Conservation (phyloP, 2,329 filamentous ascomycete species). For the Hymenotorrendiella dingleyae region DNA sequence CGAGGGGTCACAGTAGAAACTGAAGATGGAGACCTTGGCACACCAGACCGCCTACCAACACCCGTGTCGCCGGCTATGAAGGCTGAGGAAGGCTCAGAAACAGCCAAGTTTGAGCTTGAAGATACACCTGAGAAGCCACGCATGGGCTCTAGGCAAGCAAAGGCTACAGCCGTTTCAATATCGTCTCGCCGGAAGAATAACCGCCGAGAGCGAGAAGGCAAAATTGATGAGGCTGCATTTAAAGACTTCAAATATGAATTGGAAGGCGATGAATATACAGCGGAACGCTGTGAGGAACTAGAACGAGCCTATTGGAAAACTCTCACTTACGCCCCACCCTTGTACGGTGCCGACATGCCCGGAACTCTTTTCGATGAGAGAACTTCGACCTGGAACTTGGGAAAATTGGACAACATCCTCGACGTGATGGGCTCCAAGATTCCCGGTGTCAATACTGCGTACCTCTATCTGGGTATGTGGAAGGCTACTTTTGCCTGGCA, state of each 20-base stretch:
- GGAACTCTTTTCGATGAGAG: constrained; percentile 88
- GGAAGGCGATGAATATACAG: constrained; percentile 78
- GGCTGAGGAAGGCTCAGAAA: constrained; percentile 31
- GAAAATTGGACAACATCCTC: constrained; percentile 86
- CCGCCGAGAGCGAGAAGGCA: constrained; percentile 68
- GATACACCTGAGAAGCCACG: constrained; percentile 40
- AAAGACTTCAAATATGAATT: constrained; percentile 87
- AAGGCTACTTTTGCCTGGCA: constrained; percentile 99
- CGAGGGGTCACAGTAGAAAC: constrained; percentile 14
- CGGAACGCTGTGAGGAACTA: constrained; percentile 87
- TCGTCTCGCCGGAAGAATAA: constrained; percentile 85
- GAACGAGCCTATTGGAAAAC: constrained; percentile 97
- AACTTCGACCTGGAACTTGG: constrained; percentile 85
- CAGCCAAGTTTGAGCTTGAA: constrained; percentile 30
- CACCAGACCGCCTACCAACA: constrained; percentile 42
- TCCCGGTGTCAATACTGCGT: constrained; percentile 95
- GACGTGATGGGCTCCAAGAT: constrained; percentile 94
- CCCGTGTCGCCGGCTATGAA: constrained; percentile 43
- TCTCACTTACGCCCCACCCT: constrained; percentile 84
- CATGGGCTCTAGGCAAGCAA: constrained; percentile 39
- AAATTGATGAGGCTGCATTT: constrained; percentile 85
- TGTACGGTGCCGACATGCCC: constrained; percentile 95
- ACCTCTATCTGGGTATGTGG: constrained; percentile 98
- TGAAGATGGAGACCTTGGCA: constrained; percentile 36
- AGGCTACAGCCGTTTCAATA: constrained; percentile 58